phyloP scores from a whole-genome alignment of 257 asterid species.

The Fraxinus quadrangulata region DNA sequence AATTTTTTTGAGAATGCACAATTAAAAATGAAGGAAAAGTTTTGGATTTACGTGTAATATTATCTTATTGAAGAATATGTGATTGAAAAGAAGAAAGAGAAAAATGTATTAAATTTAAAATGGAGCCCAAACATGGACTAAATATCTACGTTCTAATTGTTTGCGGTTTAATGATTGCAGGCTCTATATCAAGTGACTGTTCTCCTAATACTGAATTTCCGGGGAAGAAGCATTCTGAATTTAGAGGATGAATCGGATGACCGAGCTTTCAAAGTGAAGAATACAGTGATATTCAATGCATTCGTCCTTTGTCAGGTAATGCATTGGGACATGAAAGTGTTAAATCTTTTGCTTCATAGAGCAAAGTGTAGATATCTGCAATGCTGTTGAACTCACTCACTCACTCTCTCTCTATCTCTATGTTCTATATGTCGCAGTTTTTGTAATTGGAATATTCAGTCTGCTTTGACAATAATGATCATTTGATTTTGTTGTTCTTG shows the following conservation, averaged over 20 bases:
- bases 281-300: slow-evolving; percentile 85
- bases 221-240: slow-evolving; percentile 63
- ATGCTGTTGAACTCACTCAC: background rate
- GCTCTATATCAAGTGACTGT: slow-evolving; percentile 88
- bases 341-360: background rate
- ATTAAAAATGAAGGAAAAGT: too few relatives aligned
- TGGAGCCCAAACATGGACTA: too few relatives aligned
- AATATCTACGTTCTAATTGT: slow-evolving; percentile 13
- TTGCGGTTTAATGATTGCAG: slow-evolving; percentile 43
- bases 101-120: too few relatives aligned
- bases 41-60: too few relatives aligned
- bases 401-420: too few relatives aligned
- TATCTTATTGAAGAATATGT: too few relatives aligned
- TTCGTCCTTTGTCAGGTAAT: slow-evolving; percentile 87
- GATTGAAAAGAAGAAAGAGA: too few relatives aligned
- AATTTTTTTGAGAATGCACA: too few relatives aligned
- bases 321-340: background rate
- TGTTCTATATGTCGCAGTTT: background rate
- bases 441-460: background rate
- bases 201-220: slow-evolving; percentile 77
- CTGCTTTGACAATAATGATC: background rate
- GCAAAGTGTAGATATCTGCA: background rate
- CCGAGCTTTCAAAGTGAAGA: slow-evolving; percentile 72
- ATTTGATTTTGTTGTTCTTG: background rate
- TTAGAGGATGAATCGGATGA: slow-evolving; percentile 45